These are phyloP conservation scores for Cryphonectria parasitica DNA, from an alignment of 2,329 filamentous ascomycete genomes.

Conservation along the genomic window DNA sequence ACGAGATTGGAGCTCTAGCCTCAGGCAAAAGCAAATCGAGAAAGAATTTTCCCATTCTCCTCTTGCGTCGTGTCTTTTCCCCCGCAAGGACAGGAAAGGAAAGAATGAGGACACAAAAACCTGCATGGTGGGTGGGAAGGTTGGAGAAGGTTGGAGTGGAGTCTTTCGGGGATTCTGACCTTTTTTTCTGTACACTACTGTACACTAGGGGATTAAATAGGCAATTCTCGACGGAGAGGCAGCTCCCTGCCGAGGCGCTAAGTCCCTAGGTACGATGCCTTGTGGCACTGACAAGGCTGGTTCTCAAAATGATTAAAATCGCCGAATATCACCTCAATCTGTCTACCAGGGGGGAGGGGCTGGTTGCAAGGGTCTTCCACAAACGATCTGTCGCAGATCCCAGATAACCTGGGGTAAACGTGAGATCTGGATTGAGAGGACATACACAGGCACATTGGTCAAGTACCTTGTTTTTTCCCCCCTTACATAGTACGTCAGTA, in stretches of 20 bases:
- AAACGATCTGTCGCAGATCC: conserved; percentile 23
- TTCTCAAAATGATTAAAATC: conserved; percentile 18
- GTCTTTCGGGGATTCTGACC: conserved; percentile 25
- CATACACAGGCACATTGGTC: conserved; percentile 4
- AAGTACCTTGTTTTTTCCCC: conserved; percentile 15
- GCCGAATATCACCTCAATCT: conserved; percentile 14
- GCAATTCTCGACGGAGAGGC: conserved; percentile 1
- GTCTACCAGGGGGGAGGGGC: background rate
- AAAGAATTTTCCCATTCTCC: background rate
- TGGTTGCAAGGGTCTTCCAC: background rate
- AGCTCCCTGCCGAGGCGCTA: background rate
- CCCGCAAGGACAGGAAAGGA: background rate
- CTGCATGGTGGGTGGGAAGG: background rate
- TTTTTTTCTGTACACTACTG: no score
- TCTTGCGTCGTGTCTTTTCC: no score
- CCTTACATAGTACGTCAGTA: conserved; percentile 9
- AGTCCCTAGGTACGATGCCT: background rate
- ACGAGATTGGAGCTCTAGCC: background rate
- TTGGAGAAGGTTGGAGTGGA: conserved; percentile 21
- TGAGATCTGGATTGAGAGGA: background rate
- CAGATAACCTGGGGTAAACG: conserved; percentile 20
- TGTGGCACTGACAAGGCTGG: background rate
- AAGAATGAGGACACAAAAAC: background rate
- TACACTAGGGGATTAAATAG: background rate
- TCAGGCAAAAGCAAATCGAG: background rate